Percentiles rank a stretch among this genome's conserved stretches.
Evolutionary conservation across 148 eudicot species (phyloP).

Genomic region (Cornus kousa): DNA sequence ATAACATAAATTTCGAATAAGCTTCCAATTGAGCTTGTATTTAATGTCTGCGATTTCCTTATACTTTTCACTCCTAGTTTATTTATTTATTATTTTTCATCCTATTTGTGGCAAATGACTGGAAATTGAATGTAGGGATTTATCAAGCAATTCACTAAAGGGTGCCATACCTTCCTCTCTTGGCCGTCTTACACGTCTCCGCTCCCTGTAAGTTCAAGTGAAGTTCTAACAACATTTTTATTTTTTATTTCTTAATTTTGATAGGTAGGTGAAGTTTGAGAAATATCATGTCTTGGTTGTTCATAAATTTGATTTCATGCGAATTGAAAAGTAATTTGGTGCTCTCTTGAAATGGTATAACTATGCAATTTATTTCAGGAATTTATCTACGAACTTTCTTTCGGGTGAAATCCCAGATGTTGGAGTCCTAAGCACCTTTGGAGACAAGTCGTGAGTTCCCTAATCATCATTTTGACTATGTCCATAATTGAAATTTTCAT

Average conservation of each 20-base stretch:
- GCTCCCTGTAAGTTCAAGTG: conserved; percentile 54
- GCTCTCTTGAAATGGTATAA: not conserved
- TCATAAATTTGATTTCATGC: not conserved
- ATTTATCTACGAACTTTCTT: conserved; percentile 89
- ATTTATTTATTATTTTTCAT: too few species aligned
- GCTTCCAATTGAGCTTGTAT: not conserved
- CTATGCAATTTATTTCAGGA: conserved; percentile 43
- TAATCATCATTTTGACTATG: conserved; percentile 11
- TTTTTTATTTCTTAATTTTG: too few species aligned
- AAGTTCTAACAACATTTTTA: not conserved
- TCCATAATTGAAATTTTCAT: not conserved
- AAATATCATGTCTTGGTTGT: not conserved
- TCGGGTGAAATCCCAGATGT: conserved; percentile 90
- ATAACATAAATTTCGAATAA: not conserved
- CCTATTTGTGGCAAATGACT: not conserved
- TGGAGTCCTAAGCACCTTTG: conserved; percentile 74
- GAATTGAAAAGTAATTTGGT: not conserved
- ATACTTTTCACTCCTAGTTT: too few species aligned
- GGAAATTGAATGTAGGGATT: conserved; percentile 48
- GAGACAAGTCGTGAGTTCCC: conserved; percentile 64
- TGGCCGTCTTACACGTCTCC: conserved; percentile 74
- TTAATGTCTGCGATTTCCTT: too few species aligned
- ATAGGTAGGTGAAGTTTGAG: not conserved
- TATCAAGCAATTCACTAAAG: conserved; percentile 80
- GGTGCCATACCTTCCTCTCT: conserved; percentile 93